A percentile compares a stretch with the other conserved stretches of the same genome.
These are phyloP conservation scores for Trametes hirsuta DNA, from an alignment of 1,284 basidiomycete genomes.

Conservation along the genomic window DNA sequence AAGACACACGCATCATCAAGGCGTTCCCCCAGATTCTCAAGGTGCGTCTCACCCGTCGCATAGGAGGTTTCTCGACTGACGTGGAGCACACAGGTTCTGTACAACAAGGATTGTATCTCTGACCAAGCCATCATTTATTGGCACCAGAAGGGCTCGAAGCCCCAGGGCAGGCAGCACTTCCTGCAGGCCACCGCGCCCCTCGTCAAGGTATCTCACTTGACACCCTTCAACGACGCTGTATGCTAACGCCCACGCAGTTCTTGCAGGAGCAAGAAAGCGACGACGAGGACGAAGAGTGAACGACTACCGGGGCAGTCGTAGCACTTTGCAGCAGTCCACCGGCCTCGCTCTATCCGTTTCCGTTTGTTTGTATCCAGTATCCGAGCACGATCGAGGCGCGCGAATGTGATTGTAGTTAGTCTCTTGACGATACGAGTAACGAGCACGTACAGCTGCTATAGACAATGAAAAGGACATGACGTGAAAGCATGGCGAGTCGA, in stretches of 20 bases:
- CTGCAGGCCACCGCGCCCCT: conserved; percentile 86
- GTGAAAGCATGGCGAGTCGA: not conserved
- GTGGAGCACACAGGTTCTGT: conserved; percentile 70
- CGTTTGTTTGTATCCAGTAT: conserved; percentile 4
- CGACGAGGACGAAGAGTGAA: conserved; percentile 69
- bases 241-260: conserved; percentile 51
- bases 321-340: not conserved
- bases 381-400: not conserved
- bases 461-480: not conserved
- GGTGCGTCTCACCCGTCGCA: conserved; percentile 41
- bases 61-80: not conserved
- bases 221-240: not conserved
- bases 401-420: not conserved
- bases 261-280: conserved; percentile 80
- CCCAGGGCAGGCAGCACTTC: conserved; percentile 94
- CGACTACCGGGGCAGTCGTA: not conserved
- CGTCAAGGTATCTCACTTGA: conserved; percentile 70
- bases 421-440: not conserved
- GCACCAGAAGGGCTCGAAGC: conserved; percentile 95
- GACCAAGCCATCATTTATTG: conserved; percentile 98
- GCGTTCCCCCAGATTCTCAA: conserved; percentile 94
- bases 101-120: conserved; percentile 93
- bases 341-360: not conserved
- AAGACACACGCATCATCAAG: conserved; percentile 93
- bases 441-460: not conserved